phyloP scores from a whole-genome alignment of 164 flowering plant genomes.

The Malania oleifera region DNA sequence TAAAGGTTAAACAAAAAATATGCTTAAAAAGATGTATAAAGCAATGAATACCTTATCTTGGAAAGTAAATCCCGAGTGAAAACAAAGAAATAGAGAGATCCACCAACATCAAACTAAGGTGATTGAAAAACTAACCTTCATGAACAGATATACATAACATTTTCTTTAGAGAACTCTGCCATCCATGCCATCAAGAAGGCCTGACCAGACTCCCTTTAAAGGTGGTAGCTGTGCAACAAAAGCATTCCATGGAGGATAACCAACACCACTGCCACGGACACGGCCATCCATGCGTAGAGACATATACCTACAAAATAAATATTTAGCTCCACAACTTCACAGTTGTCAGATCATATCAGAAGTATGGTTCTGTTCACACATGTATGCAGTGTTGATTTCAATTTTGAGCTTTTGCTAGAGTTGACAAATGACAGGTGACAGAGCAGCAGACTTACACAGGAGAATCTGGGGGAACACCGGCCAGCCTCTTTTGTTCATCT shows the following conservation, averaged over 20 bases:
- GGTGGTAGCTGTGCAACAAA: slow-evolving; percentile 90
- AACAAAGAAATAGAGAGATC: too few relatives aligned
- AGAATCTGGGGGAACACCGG: slow-evolving; percentile 76
- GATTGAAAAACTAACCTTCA: too few relatives aligned
- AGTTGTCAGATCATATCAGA: too few relatives aligned
- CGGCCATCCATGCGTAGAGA: slow-evolving; percentile 97
- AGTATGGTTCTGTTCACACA: too few relatives aligned
- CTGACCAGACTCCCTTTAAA: slow-evolving; percentile 90
- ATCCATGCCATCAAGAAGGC: slow-evolving; percentile 93
- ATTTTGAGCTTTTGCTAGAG: neutral
- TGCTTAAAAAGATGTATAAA: too few relatives aligned
- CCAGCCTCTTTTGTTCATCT: slow-evolving; percentile 84
- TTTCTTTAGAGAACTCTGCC: slow-evolving; percentile 58
- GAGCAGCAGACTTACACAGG: slow-evolving; percentile 70
- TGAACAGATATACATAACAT: too few relatives aligned
- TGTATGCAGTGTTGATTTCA: neutral
- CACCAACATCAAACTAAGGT: too few relatives aligned
- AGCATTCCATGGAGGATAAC: slow-evolving; percentile 98
- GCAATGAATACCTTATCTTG: too few relatives aligned
- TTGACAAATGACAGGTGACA: neutral
- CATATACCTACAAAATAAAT: slow-evolving; percentile 53
- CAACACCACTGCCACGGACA: slow-evolving; percentile 96
- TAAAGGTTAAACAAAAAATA: too few relatives aligned
- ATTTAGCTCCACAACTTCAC: too few relatives aligned
- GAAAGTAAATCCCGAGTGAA: too few relatives aligned